phyloP scores from a whole-genome alignment of 495 filamentous ascomycete species.

The Penicillium egyptiacum region DNA sequence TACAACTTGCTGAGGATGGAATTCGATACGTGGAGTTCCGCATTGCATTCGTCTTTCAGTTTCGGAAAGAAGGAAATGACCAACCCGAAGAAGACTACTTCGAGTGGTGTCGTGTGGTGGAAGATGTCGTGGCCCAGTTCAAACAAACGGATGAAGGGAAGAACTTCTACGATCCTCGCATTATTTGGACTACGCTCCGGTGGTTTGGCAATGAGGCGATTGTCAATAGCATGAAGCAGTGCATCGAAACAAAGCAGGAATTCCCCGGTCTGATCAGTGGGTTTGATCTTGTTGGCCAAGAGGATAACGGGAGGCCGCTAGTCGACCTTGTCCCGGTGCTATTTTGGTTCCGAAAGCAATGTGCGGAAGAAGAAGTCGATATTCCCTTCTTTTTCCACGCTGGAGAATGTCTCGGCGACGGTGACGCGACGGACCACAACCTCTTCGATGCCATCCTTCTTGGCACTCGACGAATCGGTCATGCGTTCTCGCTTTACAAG shows the following conservation, averaged over 20 bases:
- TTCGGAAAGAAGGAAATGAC: slow-evolving; percentile 58
- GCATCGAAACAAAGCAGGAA: slow-evolving; percentile 73
- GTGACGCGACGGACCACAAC: slow-evolving; percentile 73
- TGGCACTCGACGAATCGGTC: slow-evolving; percentile 83
- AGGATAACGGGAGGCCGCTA: slow-evolving; percentile 73
- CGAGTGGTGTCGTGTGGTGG: slow-evolving; percentile 66
- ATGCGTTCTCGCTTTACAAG: slow-evolving; percentile 84
- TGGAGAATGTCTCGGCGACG: slow-evolving; percentile 79
- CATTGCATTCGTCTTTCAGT: slow-evolving; percentile 60
- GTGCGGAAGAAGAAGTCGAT: slow-evolving; percentile 71
- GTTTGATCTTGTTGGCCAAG: slow-evolving; percentile 86
- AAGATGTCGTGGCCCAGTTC: slow-evolving; percentile 79
- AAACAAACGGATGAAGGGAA: slow-evolving; percentile 66
- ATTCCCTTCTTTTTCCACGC: slow-evolving; percentile 98
- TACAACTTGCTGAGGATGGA: slow-evolving; percentile 69
- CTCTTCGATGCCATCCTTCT: slow-evolving; percentile 88
- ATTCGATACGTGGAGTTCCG: slow-evolving; percentile 76
- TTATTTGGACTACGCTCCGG: slow-evolving; percentile 84
- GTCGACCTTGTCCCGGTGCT: slow-evolving; percentile 76
- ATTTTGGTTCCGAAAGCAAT: slow-evolving; percentile 89
- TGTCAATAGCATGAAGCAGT: slow-evolving; percentile 77
- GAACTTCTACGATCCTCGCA: slow-evolving; percentile 77
- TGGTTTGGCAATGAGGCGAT: slow-evolving; percentile 61
- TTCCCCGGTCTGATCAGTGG: slow-evolving; percentile 81
- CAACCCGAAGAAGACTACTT: slow-evolving; percentile 59